Base-by-base conservation (phyloP, 306 rosid species). In the Sophora flavescens region DNA sequence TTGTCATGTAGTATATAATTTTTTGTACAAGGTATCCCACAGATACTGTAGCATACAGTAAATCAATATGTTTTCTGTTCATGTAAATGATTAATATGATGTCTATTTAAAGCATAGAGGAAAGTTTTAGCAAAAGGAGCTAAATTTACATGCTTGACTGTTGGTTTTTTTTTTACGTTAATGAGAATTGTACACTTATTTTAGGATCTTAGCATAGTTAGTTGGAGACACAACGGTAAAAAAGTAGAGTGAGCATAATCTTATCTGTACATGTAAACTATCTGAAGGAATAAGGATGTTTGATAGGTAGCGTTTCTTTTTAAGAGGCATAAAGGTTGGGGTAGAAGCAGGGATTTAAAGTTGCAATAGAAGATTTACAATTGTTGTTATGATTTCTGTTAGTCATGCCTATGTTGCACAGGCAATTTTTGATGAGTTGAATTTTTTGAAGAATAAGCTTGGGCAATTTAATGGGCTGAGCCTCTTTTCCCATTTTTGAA, bases 51-150 rank as follows among this genome's bases (percentile, higher is more conserved):
- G 42, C 8, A 38, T 58, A 48, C 15, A 26, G 44, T 63, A 56
- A 75, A 63, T 38, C 30, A 39, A 53, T 56, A 48, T 16, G 56
- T 47, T 22, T 63, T 70, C 18, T 70, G 58, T 47, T 63, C 54
- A 1, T 57, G 67, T 72, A 71, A 60, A 72, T 72, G 74, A 77
- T 80, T 69, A 36, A 59, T 66, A 47, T 53, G 51, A 44, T 72
- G 65, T 47, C 36, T 61, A 60, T 80, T 66, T 52, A 66, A 66
- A 56, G 38, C 56, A 59, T 39, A 66, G 70, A 62, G 13, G 17
- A 32, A n/a, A 15, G 44, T 71, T 76, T 72, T 66, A 67, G 45
- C 57, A 44, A 72, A 68, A 47, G 51, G 42, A 68, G 44, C 51
- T 53, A 62, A 73, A 5, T 39, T 60, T 68, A 68, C 42, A 67